Percentiles rank a stretch among this genome's conserved stretches.
phyloP scores from a whole-genome alignment of 768 basidiomycete species.

The Xanthoconium stramineum region DNA sequence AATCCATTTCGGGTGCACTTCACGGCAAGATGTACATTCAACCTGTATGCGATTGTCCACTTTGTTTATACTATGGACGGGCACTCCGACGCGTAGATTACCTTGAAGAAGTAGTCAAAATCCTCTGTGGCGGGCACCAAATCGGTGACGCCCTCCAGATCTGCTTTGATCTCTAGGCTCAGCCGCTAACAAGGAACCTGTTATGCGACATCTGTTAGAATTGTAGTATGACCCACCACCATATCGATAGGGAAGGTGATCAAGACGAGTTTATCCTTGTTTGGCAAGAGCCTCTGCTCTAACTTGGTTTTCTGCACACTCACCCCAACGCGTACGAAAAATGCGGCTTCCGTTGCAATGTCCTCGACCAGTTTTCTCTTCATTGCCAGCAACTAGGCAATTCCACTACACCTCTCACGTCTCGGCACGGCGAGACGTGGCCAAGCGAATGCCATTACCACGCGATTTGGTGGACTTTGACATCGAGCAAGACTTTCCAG shows the following conservation, averaged over 20 bases:
- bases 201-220: not conserved
- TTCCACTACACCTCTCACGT: constrained; percentile 26
- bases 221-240: constrained; percentile 44
- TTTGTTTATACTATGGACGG: not conserved
- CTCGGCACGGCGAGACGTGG: constrained; percentile 15
- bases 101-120: constrained; percentile 82
- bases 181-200: constrained; percentile 42
- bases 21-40: constrained; percentile 76
- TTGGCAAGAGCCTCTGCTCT: constrained; percentile 12
- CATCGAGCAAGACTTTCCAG: constrained; percentile 36
- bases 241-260: constrained; percentile 26
- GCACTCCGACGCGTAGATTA: constrained; percentile 22
- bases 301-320: not conserved
- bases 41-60: constrained; percentile 41
- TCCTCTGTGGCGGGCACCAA: constrained; percentile 61
- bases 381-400: constrained; percentile 12
- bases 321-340: not conserved
- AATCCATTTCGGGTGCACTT: constrained; percentile 69
- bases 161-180: constrained; percentile 69
- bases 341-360: constrained; percentile 23
- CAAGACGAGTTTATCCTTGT: constrained; percentile 22
- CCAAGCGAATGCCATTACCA: constrained; percentile 35
- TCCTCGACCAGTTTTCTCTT: constrained; percentile 11
- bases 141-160: constrained; percentile 74
- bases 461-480: constrained; percentile 34